These are phyloP conservation scores for Aethionema arabicum DNA, from an alignment of 345 rosid species.

Conservation along the genomic window DNA sequence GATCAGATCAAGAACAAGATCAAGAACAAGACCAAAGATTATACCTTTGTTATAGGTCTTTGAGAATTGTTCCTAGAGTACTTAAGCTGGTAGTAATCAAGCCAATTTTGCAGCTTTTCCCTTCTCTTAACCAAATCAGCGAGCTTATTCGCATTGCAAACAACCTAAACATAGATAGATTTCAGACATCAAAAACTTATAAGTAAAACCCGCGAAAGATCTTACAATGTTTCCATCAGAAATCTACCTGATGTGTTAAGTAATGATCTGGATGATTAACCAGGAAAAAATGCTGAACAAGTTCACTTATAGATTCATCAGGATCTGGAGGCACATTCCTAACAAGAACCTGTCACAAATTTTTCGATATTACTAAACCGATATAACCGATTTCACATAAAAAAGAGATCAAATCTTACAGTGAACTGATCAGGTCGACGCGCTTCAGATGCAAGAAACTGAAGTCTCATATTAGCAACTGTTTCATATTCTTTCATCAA, in stretches of 20 bases:
- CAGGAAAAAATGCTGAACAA: constrained; percentile 81
- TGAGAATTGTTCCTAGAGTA: constrained; percentile 51
- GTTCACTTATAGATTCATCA: constrained; percentile 77
- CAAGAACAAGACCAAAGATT: neutral
- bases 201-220: constrained; percentile 1
- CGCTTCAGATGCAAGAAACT: constrained; percentile 71
- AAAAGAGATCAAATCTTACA: constrained; percentile 41
- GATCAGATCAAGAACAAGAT: no score
- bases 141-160: constrained; percentile 80
- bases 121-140: constrained; percentile 70
- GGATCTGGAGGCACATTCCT: constrained; percentile 78
- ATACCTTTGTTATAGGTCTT: constrained; percentile 68
- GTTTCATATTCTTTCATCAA: constrained; percentile 77
- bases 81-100: constrained; percentile 74
- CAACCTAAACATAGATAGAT: constrained; percentile 54
- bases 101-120: constrained; percentile 77
- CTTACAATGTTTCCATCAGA: neutral
- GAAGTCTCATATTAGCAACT: constrained; percentile 79
- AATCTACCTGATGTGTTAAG: constrained; percentile 64
- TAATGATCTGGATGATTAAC: constrained; percentile 84
- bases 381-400: neutral
- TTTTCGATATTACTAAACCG: neutral
- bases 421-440: constrained; percentile 94
- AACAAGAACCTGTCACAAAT: constrained; percentile 59
- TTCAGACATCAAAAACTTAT: neutral